phyloP scores from a whole-genome alignment of 139 green algal species.

The Coelastrella sp. region DNA sequence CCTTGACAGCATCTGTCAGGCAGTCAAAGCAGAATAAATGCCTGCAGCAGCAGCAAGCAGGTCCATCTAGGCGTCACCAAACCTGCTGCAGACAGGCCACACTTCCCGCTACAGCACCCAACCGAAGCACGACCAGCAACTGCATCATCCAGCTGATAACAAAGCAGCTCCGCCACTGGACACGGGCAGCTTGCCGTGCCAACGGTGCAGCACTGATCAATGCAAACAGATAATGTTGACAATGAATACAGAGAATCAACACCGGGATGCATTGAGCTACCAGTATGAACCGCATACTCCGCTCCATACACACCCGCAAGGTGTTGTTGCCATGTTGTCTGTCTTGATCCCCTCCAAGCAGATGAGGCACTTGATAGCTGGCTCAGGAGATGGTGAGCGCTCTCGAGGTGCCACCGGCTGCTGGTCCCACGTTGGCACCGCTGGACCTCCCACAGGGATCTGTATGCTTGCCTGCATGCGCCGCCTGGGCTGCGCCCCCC shows the following conservation, averaged over 20 bases:
- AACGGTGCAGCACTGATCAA: too few species aligned
- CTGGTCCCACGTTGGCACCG: slow-evolving; percentile 16
- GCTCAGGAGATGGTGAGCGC: slow-evolving; percentile 28
- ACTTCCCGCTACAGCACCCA: too few species aligned
- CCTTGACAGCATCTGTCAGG: slow-evolving; percentile 3
- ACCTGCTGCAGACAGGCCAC: too few species aligned
- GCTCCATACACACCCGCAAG: slow-evolving; percentile 28
- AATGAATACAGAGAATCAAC: too few species aligned
- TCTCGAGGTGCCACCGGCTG: background rate
- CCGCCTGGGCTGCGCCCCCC: background rate
- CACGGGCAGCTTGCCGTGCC: too few species aligned
- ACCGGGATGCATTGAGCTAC: background rate
- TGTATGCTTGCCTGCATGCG: background rate
- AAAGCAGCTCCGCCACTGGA: too few species aligned
- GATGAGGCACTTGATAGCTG: slow-evolving; percentile 39
- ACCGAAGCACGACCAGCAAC: too few species aligned
- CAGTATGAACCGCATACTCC: background rate
- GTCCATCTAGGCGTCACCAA: too few species aligned
- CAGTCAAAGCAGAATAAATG: slow-evolving; percentile 41
- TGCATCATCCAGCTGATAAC: too few species aligned
- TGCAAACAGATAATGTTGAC: too few species aligned
- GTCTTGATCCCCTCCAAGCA: slow-evolving; percentile 35
- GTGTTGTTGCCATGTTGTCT: slow-evolving; percentile 44
- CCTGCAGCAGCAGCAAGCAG: slow-evolving; percentile 12
- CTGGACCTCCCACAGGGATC: background rate